A percentile compares a stretch with the other conserved stretches of the same genome.
phyloP scores from a whole-genome alignment of 225 moss, liverwort and hornwort genomes.

The Takakia lepidozioides region DNA sequence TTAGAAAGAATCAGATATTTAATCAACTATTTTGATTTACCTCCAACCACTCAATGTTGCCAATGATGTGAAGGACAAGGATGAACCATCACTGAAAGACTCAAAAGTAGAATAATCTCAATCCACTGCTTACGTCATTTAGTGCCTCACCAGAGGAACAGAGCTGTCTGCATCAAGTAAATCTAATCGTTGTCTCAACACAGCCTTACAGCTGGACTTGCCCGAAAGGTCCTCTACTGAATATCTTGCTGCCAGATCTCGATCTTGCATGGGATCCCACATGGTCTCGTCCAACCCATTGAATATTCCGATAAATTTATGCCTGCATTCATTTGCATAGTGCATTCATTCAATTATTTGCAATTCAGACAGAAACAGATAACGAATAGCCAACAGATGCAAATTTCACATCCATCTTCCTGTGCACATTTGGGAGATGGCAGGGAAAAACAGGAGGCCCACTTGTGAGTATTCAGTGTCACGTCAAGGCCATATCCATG shows the following conservation, averaged over 20 bases:
- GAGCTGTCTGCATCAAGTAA: conserved; percentile 26
- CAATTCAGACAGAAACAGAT: too few species aligned
- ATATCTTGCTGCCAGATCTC: conserved; percentile 27
- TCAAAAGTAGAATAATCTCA: too few species aligned
- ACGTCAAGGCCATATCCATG: conserved; percentile 56
- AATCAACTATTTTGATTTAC: too few species aligned
- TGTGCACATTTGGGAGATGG: too few species aligned
- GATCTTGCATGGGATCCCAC: conserved; percentile 58
- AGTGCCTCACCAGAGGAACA: conserved; percentile 38
- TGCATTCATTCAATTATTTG: too few species aligned
- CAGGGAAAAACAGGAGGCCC: conserved; percentile 6
- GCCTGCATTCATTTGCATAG: conserved; percentile 30
- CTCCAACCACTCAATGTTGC: too few species aligned
- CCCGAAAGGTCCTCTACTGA: conserved; percentile 39
- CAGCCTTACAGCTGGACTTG: conserved; percentile 37
- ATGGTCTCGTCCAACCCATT: conserved; percentile 54
- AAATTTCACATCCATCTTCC: too few species aligned
- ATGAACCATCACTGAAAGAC: too few species aligned
- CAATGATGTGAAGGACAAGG: too few species aligned
- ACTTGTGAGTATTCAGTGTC: conserved; percentile 49
- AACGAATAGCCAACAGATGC: too few species aligned
- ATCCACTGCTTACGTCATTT: too few species aligned
- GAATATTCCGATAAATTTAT: conserved; percentile 53
- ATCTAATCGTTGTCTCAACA: conserved; percentile 30
- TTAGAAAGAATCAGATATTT: too few species aligned